phyloP scores from a whole-genome alignment of 495 filamentous ascomycete species.

The Aspergillus mulundensis region DNA sequence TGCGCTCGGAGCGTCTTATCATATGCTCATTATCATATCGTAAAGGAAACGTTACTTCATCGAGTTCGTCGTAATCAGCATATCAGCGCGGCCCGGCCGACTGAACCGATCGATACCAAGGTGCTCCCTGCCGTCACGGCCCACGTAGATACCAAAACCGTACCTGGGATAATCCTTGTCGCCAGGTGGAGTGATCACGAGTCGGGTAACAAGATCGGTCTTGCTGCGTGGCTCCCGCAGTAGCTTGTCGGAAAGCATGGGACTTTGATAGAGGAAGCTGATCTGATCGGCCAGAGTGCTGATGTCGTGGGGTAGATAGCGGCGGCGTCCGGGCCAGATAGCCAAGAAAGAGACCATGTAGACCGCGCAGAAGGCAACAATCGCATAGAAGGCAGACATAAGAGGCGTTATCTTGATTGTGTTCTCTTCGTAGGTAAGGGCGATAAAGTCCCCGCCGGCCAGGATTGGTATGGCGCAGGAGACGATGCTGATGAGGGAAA shows the following conservation, averaged over 20 bases:
- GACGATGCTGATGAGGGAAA: conserved; percentile 61
- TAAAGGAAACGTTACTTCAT: conserved; percentile 22
- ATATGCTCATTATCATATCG: conserved; percentile 2
- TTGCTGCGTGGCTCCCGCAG: conserved; percentile 59
- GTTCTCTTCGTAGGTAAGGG: conserved; percentile 57
- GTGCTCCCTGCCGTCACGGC: conserved; percentile 60
- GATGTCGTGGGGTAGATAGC: conserved; percentile 66
- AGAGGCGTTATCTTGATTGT: conserved; percentile 65
- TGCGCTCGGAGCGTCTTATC: neutral
- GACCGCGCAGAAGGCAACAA: conserved; percentile 62
- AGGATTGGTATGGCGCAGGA: conserved; percentile 69
- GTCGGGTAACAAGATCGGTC: conserved; percentile 57
- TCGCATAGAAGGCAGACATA: conserved; percentile 61
- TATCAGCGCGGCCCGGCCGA: conserved; percentile 43
- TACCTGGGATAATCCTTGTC: conserved; percentile 50
- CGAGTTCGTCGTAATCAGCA: conserved; percentile 39
- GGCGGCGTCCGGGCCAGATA: conserved; percentile 51
- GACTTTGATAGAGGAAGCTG: conserved; percentile 66
- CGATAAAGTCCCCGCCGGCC: conserved; percentile 76
- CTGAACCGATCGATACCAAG: conserved; percentile 60
- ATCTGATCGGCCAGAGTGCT: conserved; percentile 71
- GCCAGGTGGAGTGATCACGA: conserved; percentile 48
- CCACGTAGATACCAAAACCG: conserved; percentile 59
- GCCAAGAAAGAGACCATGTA: conserved; percentile 61
- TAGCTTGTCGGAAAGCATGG: conserved; percentile 61